phyloP scores from a whole-genome alignment of 306 rosid genomes.

The Purshia tridentata region DNA sequence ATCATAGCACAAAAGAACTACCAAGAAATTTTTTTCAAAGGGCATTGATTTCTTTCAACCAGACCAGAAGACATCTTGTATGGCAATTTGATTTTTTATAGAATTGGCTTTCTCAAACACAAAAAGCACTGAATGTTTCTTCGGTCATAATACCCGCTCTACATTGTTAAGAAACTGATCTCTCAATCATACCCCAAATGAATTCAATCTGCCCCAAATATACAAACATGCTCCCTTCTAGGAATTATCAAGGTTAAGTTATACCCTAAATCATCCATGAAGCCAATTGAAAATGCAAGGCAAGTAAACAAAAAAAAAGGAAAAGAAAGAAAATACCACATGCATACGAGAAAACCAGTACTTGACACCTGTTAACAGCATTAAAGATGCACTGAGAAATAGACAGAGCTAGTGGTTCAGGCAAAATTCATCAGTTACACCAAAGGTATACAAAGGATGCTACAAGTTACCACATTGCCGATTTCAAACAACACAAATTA shows the following conservation, averaged over 20 bases:
- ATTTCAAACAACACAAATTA: conserved; percentile 27
- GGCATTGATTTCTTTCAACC: too few species aligned
- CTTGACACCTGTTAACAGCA: neutral
- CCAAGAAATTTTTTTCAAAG: too few species aligned
- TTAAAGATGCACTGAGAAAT: neutral
- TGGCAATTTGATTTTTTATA: neutral
- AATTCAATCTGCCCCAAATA: neutral
- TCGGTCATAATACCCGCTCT: neutral
- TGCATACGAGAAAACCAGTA: neutral
- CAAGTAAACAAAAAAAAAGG: neutral
- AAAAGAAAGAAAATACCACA: neutral
- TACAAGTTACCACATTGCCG: neutral
- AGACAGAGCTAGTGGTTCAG: too few species aligned
- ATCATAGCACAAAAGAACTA: too few species aligned
- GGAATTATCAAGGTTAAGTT: neutral
- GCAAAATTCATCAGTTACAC: conserved; percentile 7
- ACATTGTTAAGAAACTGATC: neutral
- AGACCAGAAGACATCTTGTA: neutral
- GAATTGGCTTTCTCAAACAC: neutral
- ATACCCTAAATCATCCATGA: neutral
- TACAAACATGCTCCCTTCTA: neutral
- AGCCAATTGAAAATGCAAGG: neutral
- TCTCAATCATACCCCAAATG: too few species aligned
- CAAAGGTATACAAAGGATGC: conserved; percentile 8
- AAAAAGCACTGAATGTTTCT: neutral